Evolutionary conservation across 805 yeast species (phyloP), one percentile per base, ranked within the genome.

Genomic region (Sugiyamaella marilandica): DNA sequence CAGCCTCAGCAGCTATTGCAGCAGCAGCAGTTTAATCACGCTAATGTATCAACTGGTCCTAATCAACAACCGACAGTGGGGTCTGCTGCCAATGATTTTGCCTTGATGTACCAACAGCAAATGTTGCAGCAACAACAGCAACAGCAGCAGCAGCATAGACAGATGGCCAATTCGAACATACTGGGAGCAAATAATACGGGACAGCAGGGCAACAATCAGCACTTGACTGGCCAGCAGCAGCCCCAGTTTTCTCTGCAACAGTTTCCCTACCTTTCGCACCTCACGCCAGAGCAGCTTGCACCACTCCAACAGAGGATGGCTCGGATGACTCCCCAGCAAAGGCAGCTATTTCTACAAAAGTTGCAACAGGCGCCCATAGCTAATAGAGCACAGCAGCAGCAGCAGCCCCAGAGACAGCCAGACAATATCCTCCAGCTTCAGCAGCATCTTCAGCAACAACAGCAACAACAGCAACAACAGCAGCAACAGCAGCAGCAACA

Each of bases 61-160:
- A 29, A 29, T 11, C 24, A 21, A 13, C 45, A 41, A 18, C 29
- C 45, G 3, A 14, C 45, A 13, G 9, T 18, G 14, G 21, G 21
- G 5, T 44, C 47, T 44, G 47, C 35, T 44, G 34, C 33, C 18
- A 44, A 26, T 29, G 59, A 57, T 24, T 53, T 55, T 31, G 56
- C 55, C 32, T 37, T 47, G 29, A 49, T 53, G 55, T 54, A 49
- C 33, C 60, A 58, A 31, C 61, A 59, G 47, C 54, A 52, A 45
- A 45, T 55, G 47, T 32, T 54, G 26, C 53, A 62, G 43, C 68
- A 64, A 50, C 59, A 62, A 31, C 62, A 60, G 36, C 70, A 67
- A 52, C 71, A 65, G 32, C 74, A 69, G 53, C 63, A 53, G 50
- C 63, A 59, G 11, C 59, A 50, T 10, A 51, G 54, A 34, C 52